A percentile compares a stretch with the other conserved stretches of the same genome.
Conservation (phyloP, 208 protist genomes). For the Acanthamoeba sp. region DNA sequence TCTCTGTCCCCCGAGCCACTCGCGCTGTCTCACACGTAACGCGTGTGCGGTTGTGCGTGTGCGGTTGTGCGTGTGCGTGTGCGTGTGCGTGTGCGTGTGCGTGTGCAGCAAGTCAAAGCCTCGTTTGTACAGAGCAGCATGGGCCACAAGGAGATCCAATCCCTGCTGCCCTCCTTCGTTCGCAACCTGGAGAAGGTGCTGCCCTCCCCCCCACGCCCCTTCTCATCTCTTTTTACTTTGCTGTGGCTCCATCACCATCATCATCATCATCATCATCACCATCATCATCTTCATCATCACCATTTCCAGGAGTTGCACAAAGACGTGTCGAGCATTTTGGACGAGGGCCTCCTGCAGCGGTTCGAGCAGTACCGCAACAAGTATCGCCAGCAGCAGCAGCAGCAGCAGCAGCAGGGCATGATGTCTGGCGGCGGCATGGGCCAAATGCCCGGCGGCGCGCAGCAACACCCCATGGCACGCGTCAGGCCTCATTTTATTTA, state of each 20-base stretch:
- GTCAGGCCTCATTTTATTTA: too few relatives aligned
- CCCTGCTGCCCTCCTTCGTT: constrained; percentile 9
- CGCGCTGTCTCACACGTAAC: background rate
- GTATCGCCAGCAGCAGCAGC: background rate
- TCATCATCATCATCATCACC: too few relatives aligned
- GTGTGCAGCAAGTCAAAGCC: constrained; percentile 15
- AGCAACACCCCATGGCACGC: background rate
- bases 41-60: too few relatives aligned
- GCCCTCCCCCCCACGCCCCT: background rate
- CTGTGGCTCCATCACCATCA: too few relatives aligned
- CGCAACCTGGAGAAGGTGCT: constrained; percentile 51
- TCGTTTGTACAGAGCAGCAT: constrained; percentile 12
- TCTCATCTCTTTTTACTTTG: background rate
- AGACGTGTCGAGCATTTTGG: constrained; percentile 38
- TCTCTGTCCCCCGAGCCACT: background rate
- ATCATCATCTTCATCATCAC: too few relatives aligned
- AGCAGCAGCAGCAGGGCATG: background rate
- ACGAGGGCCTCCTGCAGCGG: constrained; percentile 34
- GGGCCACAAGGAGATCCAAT: background rate
- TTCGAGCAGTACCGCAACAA: constrained; percentile 42
- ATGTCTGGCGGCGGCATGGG: background rate
- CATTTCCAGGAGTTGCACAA: constrained; percentile 42
- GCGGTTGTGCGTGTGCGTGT: background rate
- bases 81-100: background rate
- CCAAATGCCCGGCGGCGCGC: background rate